Percentiles rank a stretch among this genome's conserved stretches.
These are phyloP conservation scores for Diaporthe ilicicola DNA, from an alignment of 2,329 filamentous ascomycete genomes.

Conservation along the genomic window DNA sequence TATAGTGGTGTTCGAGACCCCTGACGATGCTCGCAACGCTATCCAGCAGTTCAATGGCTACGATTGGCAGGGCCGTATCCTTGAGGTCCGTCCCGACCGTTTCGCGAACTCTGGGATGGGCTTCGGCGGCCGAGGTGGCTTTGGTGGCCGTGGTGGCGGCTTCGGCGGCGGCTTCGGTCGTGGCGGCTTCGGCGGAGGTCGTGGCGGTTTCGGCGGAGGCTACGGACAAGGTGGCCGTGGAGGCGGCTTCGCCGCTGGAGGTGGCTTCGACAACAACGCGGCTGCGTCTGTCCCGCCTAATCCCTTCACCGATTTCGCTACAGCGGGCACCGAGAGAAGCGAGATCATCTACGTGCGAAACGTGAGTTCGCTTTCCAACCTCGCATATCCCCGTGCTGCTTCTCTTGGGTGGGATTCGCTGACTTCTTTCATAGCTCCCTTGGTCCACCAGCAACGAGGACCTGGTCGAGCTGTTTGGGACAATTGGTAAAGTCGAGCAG, in stretches of 20 bases:
- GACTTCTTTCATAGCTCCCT: slow-evolving; percentile 71
- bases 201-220: slow-evolving; percentile 52
- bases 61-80: slow-evolving; percentile 92
- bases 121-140: slow-evolving; percentile 67
- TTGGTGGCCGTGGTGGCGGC: slow-evolving; percentile 64
- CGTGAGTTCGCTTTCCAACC: slow-evolving; percentile 63
- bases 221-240: slow-evolving; percentile 50
- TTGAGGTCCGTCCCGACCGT: slow-evolving; percentile 96
- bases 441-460: slow-evolving; percentile 99
- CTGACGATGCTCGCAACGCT: slow-evolving; percentile 93
- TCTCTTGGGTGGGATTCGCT: slow-evolving; percentile 18
- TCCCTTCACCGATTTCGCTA: slow-evolving; percentile 92
- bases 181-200: slow-evolving; percentile 54
- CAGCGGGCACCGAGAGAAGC: slow-evolving; percentile 83
- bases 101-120: slow-evolving; percentile 73
- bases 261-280: slow-evolving; percentile 58
- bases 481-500: slow-evolving; percentile 96
- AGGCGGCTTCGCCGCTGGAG: slow-evolving; percentile 56
- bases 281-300: slow-evolving; percentile 73
- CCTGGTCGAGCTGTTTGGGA: slow-evolving; percentile 93
- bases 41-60: slow-evolving; percentile 99
- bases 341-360: slow-evolving; percentile 96
- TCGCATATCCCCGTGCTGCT: not conserved
- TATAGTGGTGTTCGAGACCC: slow-evolving; percentile 93
- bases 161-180: slow-evolving; percentile 66